phyloP scores from a whole-genome alignment of 2,329 filamentous ascomycete genomes.

The Teratosphaeriaceae sp. region DNA sequence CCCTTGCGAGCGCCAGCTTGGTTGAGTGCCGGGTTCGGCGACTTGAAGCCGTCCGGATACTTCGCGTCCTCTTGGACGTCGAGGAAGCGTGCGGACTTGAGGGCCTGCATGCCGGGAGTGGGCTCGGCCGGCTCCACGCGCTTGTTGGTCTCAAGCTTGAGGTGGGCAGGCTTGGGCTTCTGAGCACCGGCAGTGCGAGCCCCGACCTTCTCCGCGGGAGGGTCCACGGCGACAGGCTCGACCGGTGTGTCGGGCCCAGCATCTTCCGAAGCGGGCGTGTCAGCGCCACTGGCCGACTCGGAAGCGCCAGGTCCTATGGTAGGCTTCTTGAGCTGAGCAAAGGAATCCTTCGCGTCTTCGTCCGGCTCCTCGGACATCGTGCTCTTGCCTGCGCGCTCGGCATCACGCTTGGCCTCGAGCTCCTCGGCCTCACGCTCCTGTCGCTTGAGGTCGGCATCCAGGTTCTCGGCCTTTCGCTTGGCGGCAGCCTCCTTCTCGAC shows the following conservation, averaged over 20 bases:
- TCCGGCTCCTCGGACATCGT: conserved; percentile 21
- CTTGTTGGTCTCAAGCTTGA: conserved; percentile 85
- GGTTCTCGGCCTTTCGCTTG: conserved; percentile 47
- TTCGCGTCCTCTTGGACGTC: conserved; percentile 65
- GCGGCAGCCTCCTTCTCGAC: conserved; percentile 44
- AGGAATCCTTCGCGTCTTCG: conserved; percentile 40
- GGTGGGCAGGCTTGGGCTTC: conserved; percentile 76
- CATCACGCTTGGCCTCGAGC: conserved; percentile 38
- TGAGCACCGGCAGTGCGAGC: conserved; percentile 41
- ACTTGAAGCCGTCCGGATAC: conserved; percentile 78
- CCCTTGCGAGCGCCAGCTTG: conserved; percentile 63
- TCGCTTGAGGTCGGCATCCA: conserved; percentile 41
- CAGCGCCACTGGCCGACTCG: conserved; percentile 20
- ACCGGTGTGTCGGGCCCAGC: conserved; percentile 15
- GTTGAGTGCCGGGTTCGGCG: conserved; percentile 89
- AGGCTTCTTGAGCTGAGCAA: conserved; percentile 44
- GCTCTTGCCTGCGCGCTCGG: conserved; percentile 24
- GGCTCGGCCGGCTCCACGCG: conserved; percentile 85
- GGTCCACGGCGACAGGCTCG: conserved; percentile 4
- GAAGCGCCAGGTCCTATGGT: conserved; percentile 40
- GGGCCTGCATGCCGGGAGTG: conserved; percentile 84
- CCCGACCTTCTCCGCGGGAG: conserved; percentile 11
- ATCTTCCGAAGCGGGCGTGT: conserved; percentile 38
- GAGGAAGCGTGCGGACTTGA: conserved; percentile 87
- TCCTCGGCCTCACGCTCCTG: conserved; percentile 44